These are phyloP conservation scores for Clarireedia sp. DNA, from an alignment of 2,329 filamentous ascomycete species.

Conservation along the genomic window DNA sequence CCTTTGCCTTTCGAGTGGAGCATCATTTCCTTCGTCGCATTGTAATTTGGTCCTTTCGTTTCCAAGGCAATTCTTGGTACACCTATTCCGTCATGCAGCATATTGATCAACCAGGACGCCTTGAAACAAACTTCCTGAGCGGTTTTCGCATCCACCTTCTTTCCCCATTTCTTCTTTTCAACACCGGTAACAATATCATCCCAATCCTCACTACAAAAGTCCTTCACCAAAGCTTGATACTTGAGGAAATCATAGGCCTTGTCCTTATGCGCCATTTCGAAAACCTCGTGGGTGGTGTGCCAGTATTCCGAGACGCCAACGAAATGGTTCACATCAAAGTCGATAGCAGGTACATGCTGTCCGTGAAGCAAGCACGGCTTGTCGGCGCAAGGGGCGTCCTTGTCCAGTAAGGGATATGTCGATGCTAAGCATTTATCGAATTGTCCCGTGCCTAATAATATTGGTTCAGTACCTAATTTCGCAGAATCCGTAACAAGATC, in stretches of 20 bases:
- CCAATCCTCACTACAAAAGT: slow-evolving; percentile 85
- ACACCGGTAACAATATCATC: slow-evolving; percentile 61
- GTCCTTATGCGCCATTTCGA: slow-evolving; percentile 65
- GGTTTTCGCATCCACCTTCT: slow-evolving; percentile 64
- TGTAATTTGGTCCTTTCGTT: slow-evolving; percentile 46
- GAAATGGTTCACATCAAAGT: slow-evolving; percentile 96
- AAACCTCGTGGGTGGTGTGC: slow-evolving; percentile 96
- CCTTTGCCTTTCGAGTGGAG: slow-evolving; percentile 64
- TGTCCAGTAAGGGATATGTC: slow-evolving; percentile 81
- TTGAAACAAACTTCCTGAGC: slow-evolving; percentile 94
- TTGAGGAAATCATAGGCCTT: slow-evolving; percentile 83
- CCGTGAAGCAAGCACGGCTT: slow-evolving; percentile 84
- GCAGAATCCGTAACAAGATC: slow-evolving; percentile 37
- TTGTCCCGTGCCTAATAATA: slow-evolving; percentile 73
- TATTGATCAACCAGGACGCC: slow-evolving; percentile 93
- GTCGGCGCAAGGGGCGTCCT: slow-evolving; percentile 76
- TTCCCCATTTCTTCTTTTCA: slow-evolving; percentile 59
- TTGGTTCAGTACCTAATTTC: slow-evolving; percentile 37
- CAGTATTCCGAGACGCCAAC: slow-evolving; percentile 97
- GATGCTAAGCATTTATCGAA: slow-evolving; percentile 78
- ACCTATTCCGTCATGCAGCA: slow-evolving; percentile 92
- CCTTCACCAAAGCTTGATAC: slow-evolving; percentile 76
- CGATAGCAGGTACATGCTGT: slow-evolving; percentile 86
- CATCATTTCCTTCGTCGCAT: slow-evolving; percentile 63
- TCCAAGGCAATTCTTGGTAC: slow-evolving; percentile 81